Conservation (phyloP, 805 yeast genomes). For the Candida nonsorbophila region DNA sequence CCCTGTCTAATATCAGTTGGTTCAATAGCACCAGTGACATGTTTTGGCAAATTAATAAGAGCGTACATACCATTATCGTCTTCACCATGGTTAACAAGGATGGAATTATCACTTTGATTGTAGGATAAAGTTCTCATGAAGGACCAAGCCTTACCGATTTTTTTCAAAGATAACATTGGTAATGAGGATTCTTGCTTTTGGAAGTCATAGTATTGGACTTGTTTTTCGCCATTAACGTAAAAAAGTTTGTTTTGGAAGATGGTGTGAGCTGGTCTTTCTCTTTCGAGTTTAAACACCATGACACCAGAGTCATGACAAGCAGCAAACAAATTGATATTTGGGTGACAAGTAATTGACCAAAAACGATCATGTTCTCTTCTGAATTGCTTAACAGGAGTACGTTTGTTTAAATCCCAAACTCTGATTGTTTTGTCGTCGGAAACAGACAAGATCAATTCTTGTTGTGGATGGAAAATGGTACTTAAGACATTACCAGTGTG, state of each 20-base stretch:
- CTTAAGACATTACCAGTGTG: slow-evolving; percentile 91
- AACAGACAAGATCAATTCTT: slow-evolving; percentile 86
- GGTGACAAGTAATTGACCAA: slow-evolving; percentile 90
- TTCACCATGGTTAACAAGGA: slow-evolving; percentile 76
- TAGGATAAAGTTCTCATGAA: slow-evolving; percentile 80
- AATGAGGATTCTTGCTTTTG: slow-evolving; percentile 57
- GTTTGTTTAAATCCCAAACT: slow-evolving; percentile 93
- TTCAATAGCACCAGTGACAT: slow-evolving; percentile 89
- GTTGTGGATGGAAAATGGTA: slow-evolving; percentile 88
- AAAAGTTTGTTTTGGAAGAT: slow-evolving; percentile 66
- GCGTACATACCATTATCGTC: slow-evolving; percentile 66
- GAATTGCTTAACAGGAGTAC: slow-evolving; percentile 91
- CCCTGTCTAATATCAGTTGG: slow-evolving; percentile 80
- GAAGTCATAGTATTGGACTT: slow-evolving; percentile 76
- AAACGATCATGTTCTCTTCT: slow-evolving; percentile 91
- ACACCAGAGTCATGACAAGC: slow-evolving; percentile 97
- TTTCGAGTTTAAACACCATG: slow-evolving; percentile 94
- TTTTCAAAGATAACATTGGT: slow-evolving; percentile 80
- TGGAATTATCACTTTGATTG: slow-evolving; percentile 87
- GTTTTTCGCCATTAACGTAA: slow-evolving; percentile 79
- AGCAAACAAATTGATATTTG: slow-evolving; percentile 86
- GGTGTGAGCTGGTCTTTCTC: slow-evolving; percentile 93
- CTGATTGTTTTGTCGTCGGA: slow-evolving; percentile 95
- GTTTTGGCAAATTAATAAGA: slow-evolving; percentile 73
- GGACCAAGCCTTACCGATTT: slow-evolving; percentile 80